phyloP scores from a whole-genome alignment of 176 grass and related monocot species.

The Lolium perenne region DNA sequence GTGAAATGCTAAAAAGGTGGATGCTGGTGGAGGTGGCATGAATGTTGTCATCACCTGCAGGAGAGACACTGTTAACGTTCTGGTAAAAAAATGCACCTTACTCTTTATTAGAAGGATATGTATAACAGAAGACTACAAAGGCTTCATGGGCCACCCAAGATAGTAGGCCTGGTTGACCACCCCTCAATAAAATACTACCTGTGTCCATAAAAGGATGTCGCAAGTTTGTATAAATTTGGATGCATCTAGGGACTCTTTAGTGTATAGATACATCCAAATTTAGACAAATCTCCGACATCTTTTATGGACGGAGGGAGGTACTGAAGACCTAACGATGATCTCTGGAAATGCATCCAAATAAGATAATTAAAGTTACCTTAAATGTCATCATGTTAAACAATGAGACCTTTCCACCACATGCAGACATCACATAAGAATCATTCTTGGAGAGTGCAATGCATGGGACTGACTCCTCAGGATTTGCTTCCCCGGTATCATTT shows the following conservation, averaged over 20 bases:
- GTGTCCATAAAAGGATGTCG: too few relatives aligned
- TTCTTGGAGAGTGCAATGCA: constrained; percentile 99
- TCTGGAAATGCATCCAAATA: constrained; percentile 18
- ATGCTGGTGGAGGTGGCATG: constrained; percentile 89
- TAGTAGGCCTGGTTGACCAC: not conserved
- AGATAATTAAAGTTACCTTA: constrained; percentile 67
- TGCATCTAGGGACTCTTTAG: too few relatives aligned
- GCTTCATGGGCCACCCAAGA: not conserved
- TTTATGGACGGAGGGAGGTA: too few relatives aligned
- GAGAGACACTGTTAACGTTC: not conserved
- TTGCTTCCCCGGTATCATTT: constrained; percentile 74
- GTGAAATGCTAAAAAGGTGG: constrained; percentile 95
- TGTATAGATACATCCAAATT: too few relatives aligned
- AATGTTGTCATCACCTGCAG: constrained; percentile 97
- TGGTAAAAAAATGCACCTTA: not conserved
- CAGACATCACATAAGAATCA: constrained; percentile 98
- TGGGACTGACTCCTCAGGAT: constrained; percentile 77
- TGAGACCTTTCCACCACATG: constrained; percentile 96
- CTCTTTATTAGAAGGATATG: not conserved
- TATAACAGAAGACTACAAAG: not conserved
- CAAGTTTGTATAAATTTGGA: too few relatives aligned
- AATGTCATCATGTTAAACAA: constrained; percentile 99
- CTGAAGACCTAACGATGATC: constrained; percentile 2
- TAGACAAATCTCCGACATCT: too few relatives aligned
- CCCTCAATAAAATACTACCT: too few relatives aligned